Conservation (phyloP, 371 early-diverging fungal genomes). For the Rhizomucor pusillus region DNA sequence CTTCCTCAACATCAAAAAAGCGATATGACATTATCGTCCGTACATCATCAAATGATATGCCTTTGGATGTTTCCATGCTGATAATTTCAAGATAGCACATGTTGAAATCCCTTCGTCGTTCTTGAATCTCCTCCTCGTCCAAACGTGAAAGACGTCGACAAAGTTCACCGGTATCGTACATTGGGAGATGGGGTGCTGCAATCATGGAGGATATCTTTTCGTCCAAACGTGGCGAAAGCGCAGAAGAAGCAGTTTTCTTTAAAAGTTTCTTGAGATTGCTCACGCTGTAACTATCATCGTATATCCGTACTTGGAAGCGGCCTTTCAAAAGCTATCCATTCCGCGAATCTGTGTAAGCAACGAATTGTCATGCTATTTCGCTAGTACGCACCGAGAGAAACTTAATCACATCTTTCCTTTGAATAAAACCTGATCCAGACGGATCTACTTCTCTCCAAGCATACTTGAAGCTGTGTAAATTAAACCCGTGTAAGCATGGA, state of each 20-base stretch:
- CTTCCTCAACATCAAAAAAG: constrained; percentile 48
- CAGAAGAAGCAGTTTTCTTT: constrained; percentile 4
- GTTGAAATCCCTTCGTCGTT: constrained; percentile 48
- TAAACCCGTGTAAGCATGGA: background rate
- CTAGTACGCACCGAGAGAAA: constrained; percentile 28
- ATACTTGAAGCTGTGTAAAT: constrained; percentile 40
- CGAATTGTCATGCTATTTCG: no score
- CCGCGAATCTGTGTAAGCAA: no score
- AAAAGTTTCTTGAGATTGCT: constrained; percentile 24
- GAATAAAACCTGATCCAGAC: constrained; percentile 51
- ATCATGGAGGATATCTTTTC: constrained; percentile 3
- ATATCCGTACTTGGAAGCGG: constrained; percentile 44
- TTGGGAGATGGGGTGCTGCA: background rate
- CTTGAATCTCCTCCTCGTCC: constrained; percentile 17
- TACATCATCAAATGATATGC: constrained; percentile 55
- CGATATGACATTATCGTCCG: constrained; percentile 52
- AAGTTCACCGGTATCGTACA: constrained; percentile 20
- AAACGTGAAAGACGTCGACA: constrained; percentile 26
- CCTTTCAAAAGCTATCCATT: constrained; percentile 38
- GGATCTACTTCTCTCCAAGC: constrained; percentile 61
- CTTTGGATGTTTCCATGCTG: constrained; percentile 37
- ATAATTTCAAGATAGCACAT: constrained; percentile 47
- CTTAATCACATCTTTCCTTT: constrained; percentile 44
- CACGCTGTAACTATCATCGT: constrained; percentile 37
- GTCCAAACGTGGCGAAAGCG: background rate